Evolutionary conservation across 768 basidiomycete genomes (phyloP), one percentile per base, ranked within the genome.

Genomic region (Nidularia pulvinata): DNA sequence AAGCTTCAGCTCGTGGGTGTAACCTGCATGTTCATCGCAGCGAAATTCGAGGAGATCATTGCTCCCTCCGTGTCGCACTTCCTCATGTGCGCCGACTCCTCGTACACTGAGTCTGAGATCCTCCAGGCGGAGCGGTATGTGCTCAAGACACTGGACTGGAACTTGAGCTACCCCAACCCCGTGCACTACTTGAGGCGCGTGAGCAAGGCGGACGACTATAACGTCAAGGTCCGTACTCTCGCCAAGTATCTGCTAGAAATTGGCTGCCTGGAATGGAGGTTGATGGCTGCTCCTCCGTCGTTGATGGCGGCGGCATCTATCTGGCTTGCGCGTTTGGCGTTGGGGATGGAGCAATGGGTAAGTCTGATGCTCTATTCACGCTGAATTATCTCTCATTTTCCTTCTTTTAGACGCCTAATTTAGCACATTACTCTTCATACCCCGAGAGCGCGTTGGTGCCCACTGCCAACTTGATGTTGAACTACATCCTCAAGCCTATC

Each of bases 1-100:
- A 97, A 97, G 69, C 86, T 98, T 25, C 97, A 98, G 70, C 85
- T 99, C 33, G 95, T 98, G 44, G 97, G 97, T 46, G 81, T 97
- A 44, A 91, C 95, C 1, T 93, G 93, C 63, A 81, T 99, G 68
- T 95, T 97, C 72, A 81, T 98, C 59, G 85, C 97, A 0, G 85
- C 94, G 33, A 99, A 99, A 71, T 94, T 96, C 52, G 97, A 99
- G 72, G 96, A 98, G 72, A 89, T 95, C 56, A 84, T 94, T 50
- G 86, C 94, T 2, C 96, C 97, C 2, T 91, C 91, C 1, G 91
- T 95, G 22, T 74, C 76, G n/a, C 91, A 96, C 71, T 95, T 98
- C 70, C 78, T 94, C 42, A 81, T 86, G 69, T 89, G 90, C 16
- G 95, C 94, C 57, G 85, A 85, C 44, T 88, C 93, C 56, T 81